Evolutionary conservation across 2,329 filamentous ascomycete genomes (phyloP), one percentile per base, ranked within the genome.

Genomic region (Chaetomium olivaceum): DNA sequence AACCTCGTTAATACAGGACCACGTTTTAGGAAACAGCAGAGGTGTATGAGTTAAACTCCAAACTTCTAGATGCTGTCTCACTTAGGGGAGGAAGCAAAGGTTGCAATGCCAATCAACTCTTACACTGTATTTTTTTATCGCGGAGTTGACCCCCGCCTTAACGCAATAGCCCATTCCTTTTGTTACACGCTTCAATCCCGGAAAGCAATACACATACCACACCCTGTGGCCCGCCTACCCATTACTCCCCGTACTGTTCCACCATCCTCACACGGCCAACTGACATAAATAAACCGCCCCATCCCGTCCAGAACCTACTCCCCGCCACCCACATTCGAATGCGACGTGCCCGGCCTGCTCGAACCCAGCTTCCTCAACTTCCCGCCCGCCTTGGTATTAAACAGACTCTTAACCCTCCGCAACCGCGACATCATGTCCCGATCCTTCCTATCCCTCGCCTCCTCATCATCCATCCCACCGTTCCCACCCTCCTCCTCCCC

Each of bases 381-480:
- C 74, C 81, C 87, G 9, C 81, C 79, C 1, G 82, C 83, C 75
- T 90, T 91, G 6, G 85, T 82, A 68, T 90, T 87, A 72, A 92
- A 87, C 56, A 91, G 77, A 73, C 88, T 91, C 81, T 90, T 90
- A 65, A 92, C 88, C 65, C 86, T 84, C 71, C 88, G 84, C 68
- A 92, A 77, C 70, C 88, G 83, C n/a, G 88, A 85, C 89, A 89
- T 91, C 69, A 89, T 82, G 76, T 90, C 88, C 75, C 90, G 90
- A 67, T 92, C 89, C 74, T 89, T 89, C 54, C 79, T 82, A 56
- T 82, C 80, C 29, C 82, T 76, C 48, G 78, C 79, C 55, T 84
- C 81, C 46, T 85, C 81, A 2, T 83, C 80, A 23, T 84, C 80
- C 11, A 82, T 77, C 19, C 81, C 82, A 51, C 84, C 85, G 48